Conservation (phyloP, 2,329 filamentous ascomycete genomes). For the Thelonectria rubi region DNA sequence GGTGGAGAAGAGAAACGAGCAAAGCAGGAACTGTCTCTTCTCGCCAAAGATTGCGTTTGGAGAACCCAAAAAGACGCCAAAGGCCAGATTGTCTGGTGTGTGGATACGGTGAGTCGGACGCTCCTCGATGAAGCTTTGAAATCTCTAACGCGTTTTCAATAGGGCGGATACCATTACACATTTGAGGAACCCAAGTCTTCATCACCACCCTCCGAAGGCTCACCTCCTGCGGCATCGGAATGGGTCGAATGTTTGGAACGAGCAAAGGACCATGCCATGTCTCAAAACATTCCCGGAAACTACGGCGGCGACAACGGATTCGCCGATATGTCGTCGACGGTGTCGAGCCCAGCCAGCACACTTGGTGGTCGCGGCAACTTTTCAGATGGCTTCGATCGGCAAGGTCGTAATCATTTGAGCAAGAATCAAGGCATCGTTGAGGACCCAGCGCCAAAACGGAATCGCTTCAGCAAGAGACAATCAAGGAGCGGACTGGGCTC, state of each 20-base stretch:
- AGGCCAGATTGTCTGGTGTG: slow-evolving; percentile 85
- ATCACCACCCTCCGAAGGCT: slow-evolving; percentile 62
- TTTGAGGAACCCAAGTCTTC: slow-evolving; percentile 91
- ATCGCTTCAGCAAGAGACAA: slow-evolving; percentile 89
- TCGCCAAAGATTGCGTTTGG: slow-evolving; percentile 79
- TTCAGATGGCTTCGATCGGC: slow-evolving; percentile 61
- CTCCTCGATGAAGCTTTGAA: not conserved
- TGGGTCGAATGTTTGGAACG: slow-evolving; percentile 92
- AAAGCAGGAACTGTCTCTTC: slow-evolving; percentile 89
- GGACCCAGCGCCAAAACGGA: slow-evolving; percentile 62
- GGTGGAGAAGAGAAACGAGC: slow-evolving; percentile 96
- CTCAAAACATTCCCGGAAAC: slow-evolving; percentile 72
- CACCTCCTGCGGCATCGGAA: slow-evolving; percentile 79
- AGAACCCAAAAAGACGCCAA: slow-evolving; percentile 85
- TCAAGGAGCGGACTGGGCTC: slow-evolving; percentile 94
- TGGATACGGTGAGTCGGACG: slow-evolving; percentile 82
- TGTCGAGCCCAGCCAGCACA: slow-evolving; percentile 82
- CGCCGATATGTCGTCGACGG: slow-evolving; percentile 72
- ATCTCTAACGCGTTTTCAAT: slow-evolving; percentile 3
- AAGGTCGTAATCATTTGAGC: slow-evolving; percentile 65
- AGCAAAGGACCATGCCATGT: slow-evolving; percentile 83
- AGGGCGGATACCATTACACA: slow-evolving; percentile 89
- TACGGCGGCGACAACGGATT: slow-evolving; percentile 75
- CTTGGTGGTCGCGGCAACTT: slow-evolving; percentile 67
- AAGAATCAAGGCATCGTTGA: slow-evolving; percentile 67